Evolutionary conservation across 2,329 filamentous ascomycete genomes (phyloP).

Genomic region (Parastagonospora avenae): DNA sequence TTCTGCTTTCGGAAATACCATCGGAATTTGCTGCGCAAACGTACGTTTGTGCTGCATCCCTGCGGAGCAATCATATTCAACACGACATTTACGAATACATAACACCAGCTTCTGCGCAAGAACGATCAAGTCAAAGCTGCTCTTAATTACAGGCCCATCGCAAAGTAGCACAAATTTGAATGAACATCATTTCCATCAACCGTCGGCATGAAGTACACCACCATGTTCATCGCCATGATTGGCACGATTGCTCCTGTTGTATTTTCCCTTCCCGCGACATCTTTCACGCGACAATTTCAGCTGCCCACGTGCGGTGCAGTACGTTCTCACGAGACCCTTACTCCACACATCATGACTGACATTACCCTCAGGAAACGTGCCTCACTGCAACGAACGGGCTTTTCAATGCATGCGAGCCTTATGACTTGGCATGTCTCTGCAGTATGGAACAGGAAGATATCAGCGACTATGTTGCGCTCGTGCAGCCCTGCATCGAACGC

Average conservation of each 20-base stretch:
- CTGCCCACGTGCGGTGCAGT: constrained; percentile 25
- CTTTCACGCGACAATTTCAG: constrained; percentile 50
- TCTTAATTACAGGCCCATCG: background rate
- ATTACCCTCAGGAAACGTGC: constrained; percentile 7
- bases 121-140: background rate
- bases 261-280: constrained; percentile 15
- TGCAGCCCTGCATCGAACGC: constrained; percentile 26
- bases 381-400: constrained; percentile 13
- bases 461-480: constrained; percentile 16
- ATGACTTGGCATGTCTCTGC: constrained; percentile 18
- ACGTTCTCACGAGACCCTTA: background rate
- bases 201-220: constrained; percentile 15
- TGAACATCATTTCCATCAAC: constrained; percentile 3
- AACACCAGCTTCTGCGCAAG: background rate
- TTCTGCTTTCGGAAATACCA: constrained; percentile 13
- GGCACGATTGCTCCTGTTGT: constrained; percentile 47
- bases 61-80: constrained; percentile 14
- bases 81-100: constrained; percentile 3
- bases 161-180: background rate
- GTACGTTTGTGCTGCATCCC: constrained; percentile 14
- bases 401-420: constrained; percentile 11
- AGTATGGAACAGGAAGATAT: constrained; percentile 20
- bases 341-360: background rate
- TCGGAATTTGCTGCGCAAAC: constrained; percentile 13
- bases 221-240: background rate